These are phyloP conservation scores for Kwoniella dejecticola DNA, from an alignment of 768 basidiomycete genomes.

Conservation along the genomic window DNA sequence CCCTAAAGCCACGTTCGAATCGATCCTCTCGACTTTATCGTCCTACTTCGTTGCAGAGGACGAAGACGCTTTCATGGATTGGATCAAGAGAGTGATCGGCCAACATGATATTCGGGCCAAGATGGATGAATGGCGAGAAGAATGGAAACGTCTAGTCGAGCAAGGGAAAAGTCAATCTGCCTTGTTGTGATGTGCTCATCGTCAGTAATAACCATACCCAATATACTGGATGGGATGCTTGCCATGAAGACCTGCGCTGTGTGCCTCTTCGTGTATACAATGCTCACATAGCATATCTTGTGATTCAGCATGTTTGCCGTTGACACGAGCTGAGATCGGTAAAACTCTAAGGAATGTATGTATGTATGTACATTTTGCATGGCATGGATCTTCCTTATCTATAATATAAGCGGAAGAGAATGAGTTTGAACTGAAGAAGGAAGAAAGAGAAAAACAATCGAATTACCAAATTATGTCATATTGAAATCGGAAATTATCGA, in stretches of 20 bases:
- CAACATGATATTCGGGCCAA: slow-evolving; percentile 69
- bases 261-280: too few species aligned
- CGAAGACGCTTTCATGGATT: slow-evolving; percentile 76
- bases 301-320: too few species aligned
- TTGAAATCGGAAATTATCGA: background rate
- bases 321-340: too few species aligned
- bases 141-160: slow-evolving; percentile 67
- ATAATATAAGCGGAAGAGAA: background rate
- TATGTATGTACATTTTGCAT: slow-evolving; percentile 3
- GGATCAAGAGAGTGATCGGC: slow-evolving; percentile 68
- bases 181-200: slow-evolving; percentile 40
- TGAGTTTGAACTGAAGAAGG: background rate
- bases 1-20: slow-evolving; percentile 79
- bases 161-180: slow-evolving; percentile 53
- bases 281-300: too few species aligned
- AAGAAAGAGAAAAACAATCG: background rate
- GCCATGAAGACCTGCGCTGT: too few species aligned
- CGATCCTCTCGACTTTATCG: slow-evolving; percentile 82
- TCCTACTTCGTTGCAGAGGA: slow-evolving; percentile 94
- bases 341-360: too few species aligned
- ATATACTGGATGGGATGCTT: too few species aligned
- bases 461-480: background rate
- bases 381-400: background rate
- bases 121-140: slow-evolving; percentile 74
- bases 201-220: too few species aligned